Evolutionary conservation across 352 stramenopile species (phyloP).

Genomic region (Thraustochytrium striatum): DNA sequence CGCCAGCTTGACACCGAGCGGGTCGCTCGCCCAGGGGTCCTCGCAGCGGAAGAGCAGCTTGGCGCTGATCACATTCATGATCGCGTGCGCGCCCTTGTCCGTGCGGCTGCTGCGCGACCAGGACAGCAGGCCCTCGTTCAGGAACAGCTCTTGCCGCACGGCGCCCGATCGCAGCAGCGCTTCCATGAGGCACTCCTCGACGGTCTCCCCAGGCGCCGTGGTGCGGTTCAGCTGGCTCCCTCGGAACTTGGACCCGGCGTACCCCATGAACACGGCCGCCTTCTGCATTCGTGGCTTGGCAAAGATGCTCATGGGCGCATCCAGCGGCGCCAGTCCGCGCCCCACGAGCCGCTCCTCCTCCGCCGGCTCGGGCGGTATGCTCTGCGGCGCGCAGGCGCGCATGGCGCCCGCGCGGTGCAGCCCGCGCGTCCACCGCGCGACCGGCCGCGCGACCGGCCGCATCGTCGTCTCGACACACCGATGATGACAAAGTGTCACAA

Average conservation of each 20-base stretch:
- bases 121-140: conserved; percentile 68
- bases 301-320: too few species aligned
- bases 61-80: conserved; percentile 77
- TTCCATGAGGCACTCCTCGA: conserved; percentile 71
- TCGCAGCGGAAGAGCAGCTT: conserved; percentile 77
- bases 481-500: too few species aligned
- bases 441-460: too few species aligned
- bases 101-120: conserved; percentile 80
- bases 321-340: too few species aligned
- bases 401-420: too few species aligned
- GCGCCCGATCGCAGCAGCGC: conserved; percentile 68
- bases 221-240: conserved; percentile 33
- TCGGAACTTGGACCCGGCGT: conserved; percentile 57
- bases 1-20: conserved; percentile 62
- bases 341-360: too few species aligned
- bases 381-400: too few species aligned
- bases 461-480: neutral
- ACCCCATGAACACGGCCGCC: too few species aligned
- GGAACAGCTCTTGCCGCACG: neutral
- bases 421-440: neutral
- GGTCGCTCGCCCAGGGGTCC: conserved; percentile 61
- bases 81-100: conserved; percentile 82
- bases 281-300: too few species aligned
- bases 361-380: too few species aligned
- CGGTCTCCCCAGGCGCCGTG: conserved; percentile 64